Conservation (phyloP, 352 stramenopile genomes). For the Globisporangium splendens region DNA sequence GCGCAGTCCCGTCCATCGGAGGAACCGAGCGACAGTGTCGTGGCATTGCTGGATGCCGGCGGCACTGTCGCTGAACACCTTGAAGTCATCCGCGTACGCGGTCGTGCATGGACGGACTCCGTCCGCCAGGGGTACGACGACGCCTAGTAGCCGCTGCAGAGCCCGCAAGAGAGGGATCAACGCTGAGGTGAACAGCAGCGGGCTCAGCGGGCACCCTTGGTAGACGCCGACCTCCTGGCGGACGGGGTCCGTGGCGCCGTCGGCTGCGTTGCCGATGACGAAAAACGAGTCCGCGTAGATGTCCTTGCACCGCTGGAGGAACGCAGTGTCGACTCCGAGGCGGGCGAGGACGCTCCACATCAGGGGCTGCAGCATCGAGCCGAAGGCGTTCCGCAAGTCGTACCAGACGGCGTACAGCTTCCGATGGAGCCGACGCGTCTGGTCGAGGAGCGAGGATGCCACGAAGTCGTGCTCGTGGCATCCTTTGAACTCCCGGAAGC, state of each 20-base stretch:
- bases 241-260: slow-evolving; percentile 18
- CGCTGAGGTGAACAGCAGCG: slow-evolving; percentile 19
- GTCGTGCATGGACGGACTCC: background rate
- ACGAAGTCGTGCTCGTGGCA: slow-evolving; percentile 31
- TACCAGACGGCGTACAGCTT: slow-evolving; percentile 23
- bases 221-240: slow-evolving; percentile 13
- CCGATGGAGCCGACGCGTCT: slow-evolving; percentile 13
- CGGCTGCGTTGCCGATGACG: too few species aligned
- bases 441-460: slow-evolving; percentile 16
- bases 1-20: too few species aligned
- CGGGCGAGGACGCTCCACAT: slow-evolving; percentile 18
- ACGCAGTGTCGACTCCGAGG: too few species aligned
- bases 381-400: slow-evolving; percentile 22
- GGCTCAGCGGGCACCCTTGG: slow-evolving; percentile 25
- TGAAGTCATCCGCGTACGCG: slow-evolving; percentile 21
- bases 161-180: background rate
- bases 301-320: too few species aligned
- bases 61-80: slow-evolving; percentile 18
- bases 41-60: slow-evolving; percentile 14
- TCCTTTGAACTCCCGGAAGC: slow-evolving; percentile 23
- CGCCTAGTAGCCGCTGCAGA: background rate
- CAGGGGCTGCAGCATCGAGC: slow-evolving; percentile 14
- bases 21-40: too few species aligned
- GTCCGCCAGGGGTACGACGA: too few species aligned
- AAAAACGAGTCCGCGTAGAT: too few species aligned